A percentile compares a stretch with the other conserved stretches of the same genome.
Evolutionary conservation across 2,329 filamentous ascomycete genomes (phyloP).

Genomic region (Phoma sp.): DNA sequence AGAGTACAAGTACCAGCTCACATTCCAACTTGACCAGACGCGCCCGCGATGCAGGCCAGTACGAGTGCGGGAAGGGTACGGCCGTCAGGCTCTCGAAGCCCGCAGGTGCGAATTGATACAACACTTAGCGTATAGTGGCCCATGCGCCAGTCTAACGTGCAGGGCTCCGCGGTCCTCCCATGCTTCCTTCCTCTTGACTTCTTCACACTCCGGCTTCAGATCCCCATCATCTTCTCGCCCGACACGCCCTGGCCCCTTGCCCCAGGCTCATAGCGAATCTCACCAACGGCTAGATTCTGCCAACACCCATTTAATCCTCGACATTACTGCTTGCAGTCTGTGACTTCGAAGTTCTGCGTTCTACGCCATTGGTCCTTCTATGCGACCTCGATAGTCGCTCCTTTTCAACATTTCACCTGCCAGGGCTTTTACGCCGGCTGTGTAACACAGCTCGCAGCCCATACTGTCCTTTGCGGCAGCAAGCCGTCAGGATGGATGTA

Average conservation of each 20-base stretch:
- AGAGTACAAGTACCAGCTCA: background rate
- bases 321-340: constrained; percentile 23
- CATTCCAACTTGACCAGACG: background rate
- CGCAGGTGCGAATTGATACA: constrained; percentile 5
- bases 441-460: constrained; percentile 29
- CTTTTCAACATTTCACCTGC: constrained; percentile 34
- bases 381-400: constrained; percentile 47
- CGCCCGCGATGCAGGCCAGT: constrained; percentile 4
- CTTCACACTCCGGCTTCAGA: constrained; percentile 28
- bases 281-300: constrained; percentile 29
- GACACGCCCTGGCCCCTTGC: constrained; percentile 20
- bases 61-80: constrained; percentile 12
- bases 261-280: constrained; percentile 14
- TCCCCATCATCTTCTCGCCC: constrained; percentile 24
- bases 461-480: constrained; percentile 27
- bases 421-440: constrained; percentile 28
- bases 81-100: constrained; percentile 1
- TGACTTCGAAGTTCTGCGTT: constrained; percentile 34
- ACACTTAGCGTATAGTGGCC: background rate
- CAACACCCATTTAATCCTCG: constrained; percentile 1
- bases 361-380: constrained; percentile 44
- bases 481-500: constrained; percentile 45
- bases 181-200: constrained; percentile 34
- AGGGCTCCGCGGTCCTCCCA: constrained; percentile 28
- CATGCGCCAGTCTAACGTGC: constrained; percentile 20